Base-by-base conservation (phyloP, 257 asterid genomes). In the Solanum lycopersicoides region DNA sequence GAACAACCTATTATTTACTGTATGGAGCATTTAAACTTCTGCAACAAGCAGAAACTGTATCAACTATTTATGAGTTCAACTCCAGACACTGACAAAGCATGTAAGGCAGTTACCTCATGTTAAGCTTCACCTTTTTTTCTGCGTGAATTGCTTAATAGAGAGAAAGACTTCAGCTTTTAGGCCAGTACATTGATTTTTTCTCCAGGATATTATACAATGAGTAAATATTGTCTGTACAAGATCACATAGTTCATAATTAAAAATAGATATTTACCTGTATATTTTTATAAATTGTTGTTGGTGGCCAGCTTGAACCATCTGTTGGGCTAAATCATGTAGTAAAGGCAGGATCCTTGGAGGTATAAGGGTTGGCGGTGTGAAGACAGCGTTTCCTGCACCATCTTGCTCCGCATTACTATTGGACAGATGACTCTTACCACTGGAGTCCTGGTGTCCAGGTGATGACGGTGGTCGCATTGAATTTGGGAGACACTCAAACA, bases 401-500 rank as follows among this genome's bases (percentile, higher is more conserved):
- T 90, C 47, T 85, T 93, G 94, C 42, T 97, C 98, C 69, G 93
- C 89, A 88, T 93, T 98, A 88, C 90, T 91, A 83, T 93, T 91
- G 28, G 98, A 92, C 83, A 95, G 91, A 84, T 90, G 94, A 84
- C 89, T 91, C 92, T 92, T 96, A 89, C 98, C 95, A 87, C 88
- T 88, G 86, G 98, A 20, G 18, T 82, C 85, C 60, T 83, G 93
- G 44, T 92, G 93, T 85, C 95, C 98, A 66, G 98, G 96, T 89
- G 98, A 94, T 91, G 99, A 91, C 37, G 95, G 91, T 89, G 99
- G 99, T 47, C 98, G 91, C 98, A 97, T 93, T 84, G 99, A 95
- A 94, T 92, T 95, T 88, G 99, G 99, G 60, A 97, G 99, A 88
- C 99, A 93, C 91, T 96, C 99, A 92, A 97, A 97, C 89, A 97